phyloP scores from a whole-genome alignment of 495 filamentous ascomycete genomes.

The Cercophora samala region DNA sequence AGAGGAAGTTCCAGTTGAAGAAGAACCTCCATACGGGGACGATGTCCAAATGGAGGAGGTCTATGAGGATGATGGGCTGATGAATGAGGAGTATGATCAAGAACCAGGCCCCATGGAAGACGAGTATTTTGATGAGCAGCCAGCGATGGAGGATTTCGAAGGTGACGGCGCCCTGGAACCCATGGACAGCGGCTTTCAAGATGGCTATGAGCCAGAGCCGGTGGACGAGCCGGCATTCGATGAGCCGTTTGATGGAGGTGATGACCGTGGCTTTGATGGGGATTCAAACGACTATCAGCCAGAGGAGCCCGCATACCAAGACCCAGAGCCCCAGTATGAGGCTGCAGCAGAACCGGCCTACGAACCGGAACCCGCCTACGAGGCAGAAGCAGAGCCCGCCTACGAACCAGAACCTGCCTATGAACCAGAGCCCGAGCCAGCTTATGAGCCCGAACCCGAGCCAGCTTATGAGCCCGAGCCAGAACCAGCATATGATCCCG shows the following conservation, averaged over 20 bases:
- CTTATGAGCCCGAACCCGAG: background rate
- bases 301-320: background rate
- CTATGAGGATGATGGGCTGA: background rate
- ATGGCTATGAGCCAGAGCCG: background rate
- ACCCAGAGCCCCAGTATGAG: background rate
- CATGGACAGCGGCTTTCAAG: background rate
- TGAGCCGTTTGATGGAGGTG: background rate
- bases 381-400: background rate
- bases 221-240: background rate
- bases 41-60: background rate
- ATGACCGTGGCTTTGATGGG: conserved; percentile 10
- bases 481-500: background rate
- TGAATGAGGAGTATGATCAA: background rate
- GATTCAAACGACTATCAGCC: background rate
- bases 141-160: too few relatives aligned
- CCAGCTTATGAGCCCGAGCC: background rate
- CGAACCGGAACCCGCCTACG: background rate
- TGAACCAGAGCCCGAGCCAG: background rate
- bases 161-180: background rate
- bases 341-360: background rate
- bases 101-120: background rate
- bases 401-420: background rate
- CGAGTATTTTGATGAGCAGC: background rate
- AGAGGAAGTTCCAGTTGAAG: background rate
- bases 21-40: too few relatives aligned